Evolutionary conservation across 768 basidiomycete species (phyloP).

Genomic region (Heimioporus sp.): DNA sequence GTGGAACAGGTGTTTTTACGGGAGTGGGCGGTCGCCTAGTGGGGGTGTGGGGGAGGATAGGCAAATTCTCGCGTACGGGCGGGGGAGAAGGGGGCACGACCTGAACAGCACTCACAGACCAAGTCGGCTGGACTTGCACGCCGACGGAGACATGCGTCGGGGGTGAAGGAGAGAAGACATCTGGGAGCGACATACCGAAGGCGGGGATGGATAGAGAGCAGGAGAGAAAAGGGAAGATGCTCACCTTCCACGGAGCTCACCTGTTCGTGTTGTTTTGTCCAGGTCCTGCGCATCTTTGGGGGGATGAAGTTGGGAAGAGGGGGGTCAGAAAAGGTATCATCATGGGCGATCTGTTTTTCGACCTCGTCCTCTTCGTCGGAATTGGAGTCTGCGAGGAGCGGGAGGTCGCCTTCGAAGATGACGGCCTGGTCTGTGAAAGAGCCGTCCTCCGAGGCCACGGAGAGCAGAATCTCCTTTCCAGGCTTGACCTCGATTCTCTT

Average conservation of each 20-base stretch:
- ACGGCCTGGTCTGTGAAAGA: conserved; percentile 55
- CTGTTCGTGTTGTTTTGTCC: conserved; percentile 51
- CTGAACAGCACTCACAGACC: conserved; percentile 40
- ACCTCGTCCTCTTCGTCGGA: conserved; percentile 41
- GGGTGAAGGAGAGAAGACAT: conserved; percentile 21
- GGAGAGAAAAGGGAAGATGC: conserved; percentile 15
- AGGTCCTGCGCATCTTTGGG: conserved; percentile 64
- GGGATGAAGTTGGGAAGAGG: conserved; percentile 44
- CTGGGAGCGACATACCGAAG: conserved; percentile 29
- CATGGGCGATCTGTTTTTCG: conserved; percentile 38
- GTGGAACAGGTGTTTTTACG: conserved; percentile 8
- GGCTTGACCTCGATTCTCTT: conserved; percentile 70
- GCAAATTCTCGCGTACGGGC: conserved; percentile 10
- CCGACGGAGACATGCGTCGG: conserved; percentile 41
- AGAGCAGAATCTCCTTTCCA: conserved; percentile 67
- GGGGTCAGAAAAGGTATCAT: conserved; percentile 37
- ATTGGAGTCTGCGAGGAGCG: conserved; percentile 24
- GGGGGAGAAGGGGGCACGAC: conserved; percentile 20
- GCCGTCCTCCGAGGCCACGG: conserved; percentile 52
- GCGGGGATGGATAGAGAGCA: conserved; percentile 18
- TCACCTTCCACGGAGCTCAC: conserved; percentile 39
- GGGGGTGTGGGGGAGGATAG: neutral
- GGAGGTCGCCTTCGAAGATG: conserved; percentile 54
- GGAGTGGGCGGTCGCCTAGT: conserved; percentile 9
- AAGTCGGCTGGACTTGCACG: conserved; percentile 41